Percentiles rank a stretch among this genome's conserved stretches.
Evolutionary conservation across 2,329 filamentous ascomycete genomes (phyloP).

Genomic region (Paraphaeosphaeria minitans): DNA sequence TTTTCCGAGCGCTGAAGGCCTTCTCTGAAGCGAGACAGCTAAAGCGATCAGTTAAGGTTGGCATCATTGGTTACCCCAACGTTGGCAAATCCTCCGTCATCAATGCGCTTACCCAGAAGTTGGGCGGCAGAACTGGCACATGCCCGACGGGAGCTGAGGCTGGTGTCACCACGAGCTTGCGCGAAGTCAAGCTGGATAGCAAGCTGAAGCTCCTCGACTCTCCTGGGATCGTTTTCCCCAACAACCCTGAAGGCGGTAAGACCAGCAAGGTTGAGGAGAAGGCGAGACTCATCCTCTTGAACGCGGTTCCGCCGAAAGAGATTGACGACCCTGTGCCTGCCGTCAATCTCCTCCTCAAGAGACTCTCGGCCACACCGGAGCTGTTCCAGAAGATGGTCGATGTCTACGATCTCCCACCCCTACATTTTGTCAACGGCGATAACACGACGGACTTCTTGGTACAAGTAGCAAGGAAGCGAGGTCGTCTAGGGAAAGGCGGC

Average conservation of each 20-base stretch:
- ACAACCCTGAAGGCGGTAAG: constrained; percentile 54
- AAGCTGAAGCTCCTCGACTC: constrained; percentile 94
- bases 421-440: constrained; percentile 73
- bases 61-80: constrained; percentile 94
- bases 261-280: constrained; percentile 69
- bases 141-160: constrained; percentile 91
- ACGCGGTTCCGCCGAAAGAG: constrained; percentile 90
- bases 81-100: constrained; percentile 97
- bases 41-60: constrained; percentile 87
- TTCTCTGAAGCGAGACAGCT: constrained; percentile 82
- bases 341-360: constrained; percentile 80
- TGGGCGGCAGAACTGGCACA: constrained; percentile 71
- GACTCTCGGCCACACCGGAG: constrained; percentile 73
- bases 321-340: constrained; percentile 92
- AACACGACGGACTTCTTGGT: constrained; percentile 88
- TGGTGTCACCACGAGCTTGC: constrained; percentile 86
- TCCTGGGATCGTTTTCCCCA: constrained; percentile 92
- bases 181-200: constrained; percentile 91
- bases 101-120: constrained; percentile 82
- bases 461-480: constrained; percentile 92
- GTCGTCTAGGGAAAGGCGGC: constrained; percentile 84
- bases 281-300: constrained; percentile 84
- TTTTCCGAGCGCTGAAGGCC: constrained; percentile 89
- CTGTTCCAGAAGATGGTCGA: constrained; percentile 79
- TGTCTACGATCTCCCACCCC: constrained; percentile 81